A percentile compares a stretch with the other conserved stretches of the same genome.
phyloP scores from a whole-genome alignment of 2,329 filamentous ascomycete genomes.

The Zymoseptoria pseudotritici region DNA sequence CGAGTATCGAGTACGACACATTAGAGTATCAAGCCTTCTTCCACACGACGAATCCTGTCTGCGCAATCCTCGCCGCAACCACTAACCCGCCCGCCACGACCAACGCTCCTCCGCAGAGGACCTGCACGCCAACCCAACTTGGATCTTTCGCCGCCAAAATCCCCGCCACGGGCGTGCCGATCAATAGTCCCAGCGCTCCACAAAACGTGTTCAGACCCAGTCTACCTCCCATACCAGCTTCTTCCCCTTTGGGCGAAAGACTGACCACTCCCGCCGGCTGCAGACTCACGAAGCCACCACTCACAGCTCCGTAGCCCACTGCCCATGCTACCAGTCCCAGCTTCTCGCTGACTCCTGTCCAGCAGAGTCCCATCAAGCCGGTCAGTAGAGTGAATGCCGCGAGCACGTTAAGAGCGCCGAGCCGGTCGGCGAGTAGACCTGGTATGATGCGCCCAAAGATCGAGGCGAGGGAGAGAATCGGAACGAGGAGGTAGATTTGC shows the following conservation, averaged over 20 bases:
- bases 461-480: constrained; percentile 39
- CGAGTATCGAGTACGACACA: too few relatives aligned
- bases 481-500: constrained; percentile 29
- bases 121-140: constrained; percentile 16
- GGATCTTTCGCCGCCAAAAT: constrained; percentile 7
- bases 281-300: constrained; percentile 35
- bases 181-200: constrained; percentile 17
- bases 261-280: constrained; percentile 32
- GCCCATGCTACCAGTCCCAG: constrained; percentile 33
- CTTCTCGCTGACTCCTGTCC: constrained; percentile 26
- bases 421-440: constrained; percentile 37
- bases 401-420: constrained; percentile 41
- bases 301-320: constrained; percentile 40
- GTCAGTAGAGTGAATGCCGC: constrained; percentile 27
- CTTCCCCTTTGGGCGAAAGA: not conserved
- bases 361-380: constrained; percentile 25
- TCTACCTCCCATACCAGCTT: constrained; percentile 14
- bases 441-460: constrained; percentile 41
- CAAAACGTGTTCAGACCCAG: constrained; percentile 22
- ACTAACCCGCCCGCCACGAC: constrained; percentile 12
- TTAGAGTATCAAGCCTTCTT: constrained; percentile 9
- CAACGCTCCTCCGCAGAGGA: constrained; percentile 19
- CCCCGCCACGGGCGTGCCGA: constrained; percentile 23
- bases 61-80: constrained; percentile 10
- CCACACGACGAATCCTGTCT: constrained; percentile 9